Conservation (phyloP, 2,329 filamentous ascomycete species). For the Fusarium pilosicola region DNA sequence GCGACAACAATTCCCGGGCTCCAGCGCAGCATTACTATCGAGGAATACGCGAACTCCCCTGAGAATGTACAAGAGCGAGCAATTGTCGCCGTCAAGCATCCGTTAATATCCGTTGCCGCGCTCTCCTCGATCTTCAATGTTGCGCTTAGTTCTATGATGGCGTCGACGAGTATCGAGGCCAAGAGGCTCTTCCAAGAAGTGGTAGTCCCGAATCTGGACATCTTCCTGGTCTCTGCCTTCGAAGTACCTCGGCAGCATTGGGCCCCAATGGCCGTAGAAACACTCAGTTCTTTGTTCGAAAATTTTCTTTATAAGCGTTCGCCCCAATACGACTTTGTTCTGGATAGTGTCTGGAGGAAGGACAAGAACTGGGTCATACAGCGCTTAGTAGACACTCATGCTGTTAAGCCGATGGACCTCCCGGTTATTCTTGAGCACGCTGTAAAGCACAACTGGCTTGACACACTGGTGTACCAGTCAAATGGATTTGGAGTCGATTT, state of each 20-base stretch:
- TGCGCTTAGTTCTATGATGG: slow-evolving; percentile 68
- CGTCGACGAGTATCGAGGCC: slow-evolving; percentile 70
- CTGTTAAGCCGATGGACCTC: slow-evolving; percentile 69
- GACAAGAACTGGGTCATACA: slow-evolving; percentile 88
- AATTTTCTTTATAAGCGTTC: slow-evolving; percentile 84
- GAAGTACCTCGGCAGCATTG: slow-evolving; percentile 78
- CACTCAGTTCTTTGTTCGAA: slow-evolving; percentile 80
- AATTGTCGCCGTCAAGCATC: slow-evolving; percentile 77
- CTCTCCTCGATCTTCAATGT: slow-evolving; percentile 75
- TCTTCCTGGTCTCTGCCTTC: slow-evolving; percentile 82
- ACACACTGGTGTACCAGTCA: slow-evolving; percentile 79
- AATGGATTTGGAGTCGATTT: slow-evolving; percentile 91
- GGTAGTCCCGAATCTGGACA: slow-evolving; percentile 77
- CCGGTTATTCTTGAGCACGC: slow-evolving; percentile 69
- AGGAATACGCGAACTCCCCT: slow-evolving; percentile 63
- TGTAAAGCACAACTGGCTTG: slow-evolving; percentile 83
- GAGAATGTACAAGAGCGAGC: slow-evolving; percentile 63
- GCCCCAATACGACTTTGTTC: slow-evolving; percentile 83
- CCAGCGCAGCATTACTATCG: slow-evolving; percentile 76
- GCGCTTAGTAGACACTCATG: slow-evolving; percentile 84
- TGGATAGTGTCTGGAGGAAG: slow-evolving; percentile 91
- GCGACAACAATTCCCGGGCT: slow-evolving; percentile 86
- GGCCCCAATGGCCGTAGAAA: slow-evolving; percentile 78
- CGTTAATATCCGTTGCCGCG: slow-evolving; percentile 88
- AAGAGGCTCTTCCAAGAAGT: slow-evolving; percentile 74